Evolutionary conservation across 768 basidiomycete species (phyloP), one percentile per base, ranked within the genome.

Genomic region (Mycena polygramma): DNA sequence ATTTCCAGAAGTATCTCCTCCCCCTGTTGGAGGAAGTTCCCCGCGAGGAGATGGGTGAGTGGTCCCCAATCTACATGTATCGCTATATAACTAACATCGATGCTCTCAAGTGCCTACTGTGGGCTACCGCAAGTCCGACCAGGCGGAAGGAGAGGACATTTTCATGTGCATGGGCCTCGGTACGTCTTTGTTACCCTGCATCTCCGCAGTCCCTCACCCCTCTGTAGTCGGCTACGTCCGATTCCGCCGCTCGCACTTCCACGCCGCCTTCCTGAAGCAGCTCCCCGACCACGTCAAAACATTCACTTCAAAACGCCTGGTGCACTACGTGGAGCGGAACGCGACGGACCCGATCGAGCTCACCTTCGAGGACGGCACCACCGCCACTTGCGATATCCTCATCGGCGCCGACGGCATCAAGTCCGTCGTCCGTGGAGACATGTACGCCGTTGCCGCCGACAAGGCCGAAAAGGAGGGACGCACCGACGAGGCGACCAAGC

Each of bases 341-440:
- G 30, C 30, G 30, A 30, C 54, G 36, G 26, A 43, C 36, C 63
- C 24, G 54, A 65, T 65, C 37, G 49, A 43, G 26, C 46, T 65
- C 20, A 54, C 57, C 43, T 65, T 65, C 26, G 35, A 43, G 30
- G 63, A 65, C 49, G 63, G 63, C 35, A 65, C 54, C 43, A 57
- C 63, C 19, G 63, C 63, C 15, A 57, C 63, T 37, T 43, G 45
- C 35, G 63, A 65, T 57, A 43, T 65, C 35, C 63, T 65, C 45
- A 37, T 65, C 30, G 63, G 63, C 49, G 53, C 63, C 43, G 63
- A 66, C 37, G 64, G 64, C 37, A 48, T 66, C 36, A 45, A 48
- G 22, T 66, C 64, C 36, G 64, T 48, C 46, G 51, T 48, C 36
- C 64, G 64, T 45, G 48, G 24, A 24, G 58, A 45, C 24, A 66